phyloP scores from a whole-genome alignment of 805 yeast genomes.

The Candida lessepsii region DNA sequence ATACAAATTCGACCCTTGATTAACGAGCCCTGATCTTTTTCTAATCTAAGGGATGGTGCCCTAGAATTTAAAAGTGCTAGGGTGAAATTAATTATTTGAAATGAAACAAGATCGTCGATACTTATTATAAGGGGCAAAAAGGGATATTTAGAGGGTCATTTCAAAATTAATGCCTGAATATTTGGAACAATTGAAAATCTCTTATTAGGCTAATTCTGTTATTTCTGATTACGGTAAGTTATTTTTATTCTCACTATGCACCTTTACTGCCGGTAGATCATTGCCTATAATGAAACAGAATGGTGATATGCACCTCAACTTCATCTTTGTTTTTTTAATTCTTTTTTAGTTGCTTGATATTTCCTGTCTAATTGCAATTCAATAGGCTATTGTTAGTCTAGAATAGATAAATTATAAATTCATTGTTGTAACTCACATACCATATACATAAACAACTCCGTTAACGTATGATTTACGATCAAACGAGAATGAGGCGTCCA shows the following conservation, averaged over 20 bases:
- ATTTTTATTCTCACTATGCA: background rate
- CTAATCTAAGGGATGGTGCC: too few species aligned
- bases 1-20: conserved; percentile 1
- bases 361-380: background rate
- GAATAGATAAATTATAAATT: too few species aligned
- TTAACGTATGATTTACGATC: background rate
- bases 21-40: conserved; percentile 1
- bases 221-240: background rate
- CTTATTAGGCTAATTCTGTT: background rate
- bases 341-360: too few species aligned
- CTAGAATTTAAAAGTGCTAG: background rate
- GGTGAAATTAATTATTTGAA: background rate
- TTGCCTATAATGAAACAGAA: background rate
- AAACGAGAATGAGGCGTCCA: conserved; percentile 1
- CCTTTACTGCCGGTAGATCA: background rate
- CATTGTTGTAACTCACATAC: too few species aligned
- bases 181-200: background rate
- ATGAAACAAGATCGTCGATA: background rate
- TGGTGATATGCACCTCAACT: too few species aligned
- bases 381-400: background rate
- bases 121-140: background rate
- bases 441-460: background rate
- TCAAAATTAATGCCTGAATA: background rate
- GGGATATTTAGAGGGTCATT: background rate
- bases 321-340: too few species aligned